Percentiles rank a stretch among this genome's conserved stretches.
Conservation (phyloP, 208 protist species). For the Acanthamoeba culbertsoni region DNA sequence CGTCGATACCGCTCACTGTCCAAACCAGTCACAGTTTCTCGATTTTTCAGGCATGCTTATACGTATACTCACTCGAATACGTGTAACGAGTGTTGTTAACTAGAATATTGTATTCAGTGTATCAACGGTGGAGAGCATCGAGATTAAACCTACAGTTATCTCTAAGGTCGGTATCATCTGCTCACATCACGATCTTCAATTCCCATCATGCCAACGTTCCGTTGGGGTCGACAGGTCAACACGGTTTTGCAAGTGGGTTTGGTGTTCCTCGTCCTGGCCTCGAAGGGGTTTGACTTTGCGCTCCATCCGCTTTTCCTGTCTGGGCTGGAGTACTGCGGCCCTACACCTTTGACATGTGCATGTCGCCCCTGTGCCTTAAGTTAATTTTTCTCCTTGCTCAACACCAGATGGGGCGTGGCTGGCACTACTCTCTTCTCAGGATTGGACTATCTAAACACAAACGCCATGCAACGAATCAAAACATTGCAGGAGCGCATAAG, state of each 20-base stretch:
- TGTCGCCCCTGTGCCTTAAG: background rate
- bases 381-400: background rate
- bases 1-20: background rate
- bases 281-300: background rate
- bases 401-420: background rate
- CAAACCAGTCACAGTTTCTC: background rate
- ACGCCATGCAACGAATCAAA: background rate
- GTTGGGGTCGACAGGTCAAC: background rate
- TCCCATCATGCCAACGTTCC: background rate
- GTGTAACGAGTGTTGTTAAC: no score
- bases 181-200: background rate
- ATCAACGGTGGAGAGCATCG: background rate
- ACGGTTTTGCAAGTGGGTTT: background rate
- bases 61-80: background rate
- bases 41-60: background rate
- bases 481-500: background rate
- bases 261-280: background rate
- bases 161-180: background rate
- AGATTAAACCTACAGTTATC: background rate
- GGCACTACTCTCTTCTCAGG: background rate
- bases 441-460: background rate
- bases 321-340: background rate
- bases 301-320: background rate
- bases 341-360: background rate
- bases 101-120: background rate